Evolutionary conservation across 2,329 filamentous ascomycete species (phyloP).

Genomic region (Alternaria solani): DNA sequence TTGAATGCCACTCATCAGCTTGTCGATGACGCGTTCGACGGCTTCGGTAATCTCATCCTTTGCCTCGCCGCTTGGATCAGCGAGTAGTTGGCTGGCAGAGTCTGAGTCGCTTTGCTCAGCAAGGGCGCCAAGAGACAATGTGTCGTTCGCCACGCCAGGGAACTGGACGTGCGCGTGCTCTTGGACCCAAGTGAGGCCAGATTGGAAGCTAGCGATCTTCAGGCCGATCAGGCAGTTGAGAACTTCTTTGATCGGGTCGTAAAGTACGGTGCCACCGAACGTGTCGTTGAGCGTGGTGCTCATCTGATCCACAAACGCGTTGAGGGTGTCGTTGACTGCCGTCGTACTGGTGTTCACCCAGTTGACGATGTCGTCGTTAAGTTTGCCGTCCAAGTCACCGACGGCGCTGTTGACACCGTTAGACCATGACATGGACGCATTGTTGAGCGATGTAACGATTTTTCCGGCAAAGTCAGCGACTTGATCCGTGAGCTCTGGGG

Average conservation of each 20-base stretch:
- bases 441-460: constrained; percentile 75
- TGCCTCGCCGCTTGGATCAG: constrained; percentile 75
- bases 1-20: constrained; percentile 72
- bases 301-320: constrained; percentile 81
- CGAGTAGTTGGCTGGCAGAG: constrained; percentile 75
- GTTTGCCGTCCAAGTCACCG: constrained; percentile 67
- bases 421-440: constrained; percentile 80
- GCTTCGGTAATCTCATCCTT: constrained; percentile 83
- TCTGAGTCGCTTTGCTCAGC: constrained; percentile 59
- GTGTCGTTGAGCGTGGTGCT: constrained; percentile 74
- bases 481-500: constrained; percentile 76
- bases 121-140: constrained; percentile 81
- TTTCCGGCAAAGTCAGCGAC: constrained; percentile 82
- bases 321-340: constrained; percentile 86
- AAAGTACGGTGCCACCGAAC: constrained; percentile 83
- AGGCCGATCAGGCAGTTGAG: constrained; percentile 87
- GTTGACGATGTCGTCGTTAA: constrained; percentile 85
- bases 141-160: constrained; percentile 78
- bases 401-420: constrained; percentile 77
- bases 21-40: constrained; percentile 72
- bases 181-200: constrained; percentile 91
- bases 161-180: constrained; percentile 85
- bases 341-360: constrained; percentile 86
- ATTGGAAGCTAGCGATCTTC: constrained; percentile 84
- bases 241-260: constrained; percentile 79